Conservation (phyloP, 1,139 yeast genomes). For the Kodamaea fungicola region DNA sequence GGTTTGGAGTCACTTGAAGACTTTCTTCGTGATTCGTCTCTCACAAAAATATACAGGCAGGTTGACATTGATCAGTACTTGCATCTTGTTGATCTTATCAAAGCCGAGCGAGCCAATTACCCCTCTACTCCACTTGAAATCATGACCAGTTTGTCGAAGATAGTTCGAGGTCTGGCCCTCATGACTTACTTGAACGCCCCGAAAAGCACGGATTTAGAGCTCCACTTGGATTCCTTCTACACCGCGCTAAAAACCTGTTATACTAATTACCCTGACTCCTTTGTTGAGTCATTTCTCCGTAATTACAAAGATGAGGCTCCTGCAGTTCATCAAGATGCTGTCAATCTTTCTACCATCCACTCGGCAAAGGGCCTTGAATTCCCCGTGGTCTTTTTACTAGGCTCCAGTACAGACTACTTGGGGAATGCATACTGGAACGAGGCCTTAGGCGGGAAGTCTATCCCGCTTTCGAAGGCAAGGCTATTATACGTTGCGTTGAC, state of each 20-base stretch:
- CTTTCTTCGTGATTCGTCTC: neutral
- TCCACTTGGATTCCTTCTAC: slow-evolving; percentile 24
- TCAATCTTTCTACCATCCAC: slow-evolving; percentile 63
- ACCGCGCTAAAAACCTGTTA: slow-evolving; percentile 23
- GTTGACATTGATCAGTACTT: too few species aligned
- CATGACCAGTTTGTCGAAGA: slow-evolving; percentile 17
- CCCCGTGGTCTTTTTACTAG: slow-evolving; percentile 61
- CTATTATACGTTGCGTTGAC: slow-evolving; percentile 64
- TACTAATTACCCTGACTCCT: slow-evolving; percentile 14
- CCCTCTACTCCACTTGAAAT: slow-evolving; percentile 7
- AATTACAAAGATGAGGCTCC: slow-evolving; percentile 45
- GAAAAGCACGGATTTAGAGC: slow-evolving; percentile 10
- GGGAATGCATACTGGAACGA: slow-evolving; percentile 17
- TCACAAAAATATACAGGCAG: neutral
- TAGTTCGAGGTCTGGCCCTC: slow-evolving; percentile 20
- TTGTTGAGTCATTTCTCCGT: slow-evolving; percentile 38
- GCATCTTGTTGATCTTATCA: too few species aligned
- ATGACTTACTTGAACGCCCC: slow-evolving; percentile 22
- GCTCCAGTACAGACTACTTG: slow-evolving; percentile 17
- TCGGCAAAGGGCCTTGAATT: slow-evolving; percentile 71
- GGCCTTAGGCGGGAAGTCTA: slow-evolving; percentile 5
- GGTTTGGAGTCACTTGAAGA: neutral
- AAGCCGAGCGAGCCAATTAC: too few species aligned
- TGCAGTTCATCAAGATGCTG: slow-evolving; percentile 21
- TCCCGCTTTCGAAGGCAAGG: slow-evolving; percentile 22